These are phyloP conservation scores for Amanita brunnescens DNA, from an alignment of 768 basidiomycete genomes.

Conservation along the genomic window DNA sequence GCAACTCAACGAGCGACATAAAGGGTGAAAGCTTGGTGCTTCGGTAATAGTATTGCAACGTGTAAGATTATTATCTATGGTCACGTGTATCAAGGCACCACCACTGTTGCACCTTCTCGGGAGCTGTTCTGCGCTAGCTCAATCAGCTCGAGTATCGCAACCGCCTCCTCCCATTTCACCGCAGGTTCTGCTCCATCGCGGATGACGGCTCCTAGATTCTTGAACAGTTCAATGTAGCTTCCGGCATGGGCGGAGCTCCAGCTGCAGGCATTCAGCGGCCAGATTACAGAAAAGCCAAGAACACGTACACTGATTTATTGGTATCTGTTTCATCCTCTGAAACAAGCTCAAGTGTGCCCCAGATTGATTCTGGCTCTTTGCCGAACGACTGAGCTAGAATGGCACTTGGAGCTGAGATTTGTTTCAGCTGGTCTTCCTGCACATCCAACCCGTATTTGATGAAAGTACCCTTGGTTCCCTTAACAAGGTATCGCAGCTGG, in stretches of 20 bases:
- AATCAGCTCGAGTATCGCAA: slow-evolving; percentile 65
- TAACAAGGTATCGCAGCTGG: slow-evolving; percentile 66
- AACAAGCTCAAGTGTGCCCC: slow-evolving; percentile 54
- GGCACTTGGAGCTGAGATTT: slow-evolving; percentile 34
- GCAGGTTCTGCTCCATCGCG: slow-evolving; percentile 40
- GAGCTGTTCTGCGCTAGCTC: slow-evolving; percentile 66
- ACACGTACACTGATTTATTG: slow-evolving; percentile 26
- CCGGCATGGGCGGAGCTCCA: slow-evolving; percentile 59
- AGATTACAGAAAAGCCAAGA: not conserved
- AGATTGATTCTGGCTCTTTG: slow-evolving; percentile 51
- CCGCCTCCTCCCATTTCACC: slow-evolving; percentile 71
- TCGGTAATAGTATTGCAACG: slow-evolving; percentile 13
- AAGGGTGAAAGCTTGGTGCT: slow-evolving; percentile 9
- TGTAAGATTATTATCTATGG: slow-evolving; percentile 15
- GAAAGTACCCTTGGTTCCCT: slow-evolving; percentile 65
- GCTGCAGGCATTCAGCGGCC: slow-evolving; percentile 24
- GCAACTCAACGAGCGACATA: slow-evolving; percentile 41
- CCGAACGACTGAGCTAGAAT: slow-evolving; percentile 45
- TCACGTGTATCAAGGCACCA: slow-evolving; percentile 23
- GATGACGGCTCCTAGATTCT: slow-evolving; percentile 57
- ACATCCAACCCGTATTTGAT: slow-evolving; percentile 70
- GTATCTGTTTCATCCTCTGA: slow-evolving; percentile 36
- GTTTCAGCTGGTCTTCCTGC: slow-evolving; percentile 72
- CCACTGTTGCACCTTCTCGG: slow-evolving; percentile 40
- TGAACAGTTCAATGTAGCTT: slow-evolving; percentile 52